Evolutionary conservation across 2,329 filamentous ascomycete genomes (phyloP), one percentile per base, ranked within the genome.

Genomic region (Westerdykella sp.): DNA sequence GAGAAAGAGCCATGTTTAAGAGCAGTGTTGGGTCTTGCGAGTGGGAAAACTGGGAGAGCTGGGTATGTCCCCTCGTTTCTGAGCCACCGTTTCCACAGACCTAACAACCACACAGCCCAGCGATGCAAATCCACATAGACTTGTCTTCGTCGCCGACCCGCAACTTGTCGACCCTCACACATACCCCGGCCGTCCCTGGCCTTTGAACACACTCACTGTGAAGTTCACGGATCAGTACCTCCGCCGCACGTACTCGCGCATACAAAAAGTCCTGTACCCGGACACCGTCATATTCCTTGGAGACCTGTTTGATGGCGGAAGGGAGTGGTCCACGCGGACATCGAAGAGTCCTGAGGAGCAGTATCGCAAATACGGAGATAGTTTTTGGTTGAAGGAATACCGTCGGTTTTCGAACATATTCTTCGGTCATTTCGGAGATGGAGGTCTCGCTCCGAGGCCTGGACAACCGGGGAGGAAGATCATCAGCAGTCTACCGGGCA

Each of bases 141-240:
- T 95, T 54, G 75, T 87, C 55, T 83, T 96, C 62, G 76, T 96
- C 53, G 88, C 90, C 47, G 90, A 96, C 61, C 90, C 90, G 35
- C 90, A 96, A 65, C 77, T 96, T 45, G 88, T 93, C 59, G 90
- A 96, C 67, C 87, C 89, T 42, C 87, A 96, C 66, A 94, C 89
- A n/a, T 96, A 96, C 59, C 87, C 89, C 2, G 88, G 85, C 54
- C 82, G 90, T 36, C 82, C 81, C 32, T 85, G 83, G 83, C 82
- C 81, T 10, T 69, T 86, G n/a, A 82, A 80, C 6, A 74, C 73
- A 6, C 63, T 84, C 46, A 85, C 84, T 1, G 74, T 84, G 46
- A 72, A 73, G 45, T 83, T 95, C 55, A 94, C 90, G 43, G 93
- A 98, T 67, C 85, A 88, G 60, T 98, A 96, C 68, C 78, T 98